These are phyloP conservation scores for Sporothrix schenckii DNA, from an alignment of 2,329 filamentous ascomycete genomes.

Conservation along the genomic window DNA sequence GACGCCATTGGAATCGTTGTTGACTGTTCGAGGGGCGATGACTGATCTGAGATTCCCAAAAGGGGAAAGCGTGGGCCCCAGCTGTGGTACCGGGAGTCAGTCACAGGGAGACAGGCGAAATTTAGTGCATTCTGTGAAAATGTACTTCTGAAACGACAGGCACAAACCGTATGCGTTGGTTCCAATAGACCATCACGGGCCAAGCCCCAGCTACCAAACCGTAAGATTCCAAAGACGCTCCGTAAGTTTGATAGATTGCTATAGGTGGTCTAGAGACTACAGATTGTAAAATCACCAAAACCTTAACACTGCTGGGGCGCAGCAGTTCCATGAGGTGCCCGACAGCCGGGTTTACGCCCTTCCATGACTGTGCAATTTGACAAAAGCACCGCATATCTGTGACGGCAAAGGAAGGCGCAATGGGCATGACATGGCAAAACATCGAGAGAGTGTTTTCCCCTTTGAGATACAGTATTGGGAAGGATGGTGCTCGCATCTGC, in stretches of 20 bases:
- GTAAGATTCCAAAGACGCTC: constrained; percentile 15
- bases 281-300: not conserved
- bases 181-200: too few species aligned
- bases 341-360: not conserved
- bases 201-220: not conserved
- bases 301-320: not conserved
- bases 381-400: not conserved
- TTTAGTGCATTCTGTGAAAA: not conserved
- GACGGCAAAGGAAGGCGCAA: not conserved
- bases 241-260: too few species aligned
- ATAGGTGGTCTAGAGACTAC: not conserved
- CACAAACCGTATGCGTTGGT: too few species aligned
- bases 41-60: constrained; percentile 14
- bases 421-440: not conserved
- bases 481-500: not conserved
- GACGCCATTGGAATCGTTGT: constrained; percentile 26
- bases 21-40: constrained; percentile 17
- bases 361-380: constrained; percentile 1
- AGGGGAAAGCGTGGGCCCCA: not conserved
- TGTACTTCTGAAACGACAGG: too few species aligned
- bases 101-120: too few species aligned
- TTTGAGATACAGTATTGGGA: too few species aligned
- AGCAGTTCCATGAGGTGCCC: not conserved
- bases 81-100: not conserved
- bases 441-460: too few species aligned